Evolutionary conservation across 2,329 filamentous ascomycete species (phyloP).

Genomic region (Fusarium continuum): DNA sequence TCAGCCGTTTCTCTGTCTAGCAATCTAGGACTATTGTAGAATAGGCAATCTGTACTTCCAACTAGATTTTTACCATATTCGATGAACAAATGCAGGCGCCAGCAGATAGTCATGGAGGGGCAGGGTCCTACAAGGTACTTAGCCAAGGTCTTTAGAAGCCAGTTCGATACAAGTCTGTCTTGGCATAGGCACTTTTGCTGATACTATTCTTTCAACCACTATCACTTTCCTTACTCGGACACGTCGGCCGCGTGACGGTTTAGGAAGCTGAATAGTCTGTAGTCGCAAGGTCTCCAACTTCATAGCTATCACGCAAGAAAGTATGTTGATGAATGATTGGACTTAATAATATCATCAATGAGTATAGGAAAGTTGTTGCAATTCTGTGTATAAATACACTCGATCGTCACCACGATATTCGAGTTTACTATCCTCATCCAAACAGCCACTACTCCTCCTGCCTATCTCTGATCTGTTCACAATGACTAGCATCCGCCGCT

Average conservation of each 20-base stretch:
- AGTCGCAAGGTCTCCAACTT: slow-evolving; percentile 9
- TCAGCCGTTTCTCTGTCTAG: neutral
- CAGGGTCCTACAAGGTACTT: neutral
- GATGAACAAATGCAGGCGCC: neutral
- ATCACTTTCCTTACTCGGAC: slow-evolving; percentile 41
- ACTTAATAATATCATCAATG: neutral
- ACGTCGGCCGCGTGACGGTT: slow-evolving; percentile 30
- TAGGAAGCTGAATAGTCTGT: slow-evolving; percentile 35
- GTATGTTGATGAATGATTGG: slow-evolving; percentile 20
- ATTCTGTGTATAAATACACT: slow-evolving; percentile 29
- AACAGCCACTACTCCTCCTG: slow-evolving; percentile 7
- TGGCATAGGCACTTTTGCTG: slow-evolving; percentile 30
- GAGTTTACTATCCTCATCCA: slow-evolving; percentile 22
- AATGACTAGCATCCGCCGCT: slow-evolving; percentile 45
- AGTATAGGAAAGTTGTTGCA: neutral
- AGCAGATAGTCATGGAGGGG: slow-evolving; percentile 1
- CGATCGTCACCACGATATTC: neutral
- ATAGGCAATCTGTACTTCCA: neutral
- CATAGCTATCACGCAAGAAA: slow-evolving; percentile 28
- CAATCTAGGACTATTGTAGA: too few species aligned
- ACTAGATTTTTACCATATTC: neutral
- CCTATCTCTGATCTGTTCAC: slow-evolving; percentile 11
- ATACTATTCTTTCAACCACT: slow-evolving; percentile 14
- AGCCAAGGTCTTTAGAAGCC: slow-evolving; percentile 17
- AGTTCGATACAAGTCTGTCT: slow-evolving; percentile 14